Base-by-base conservation (phyloP, 2,329 filamentous ascomycete species). In the Aureobasidium sp. region DNA sequence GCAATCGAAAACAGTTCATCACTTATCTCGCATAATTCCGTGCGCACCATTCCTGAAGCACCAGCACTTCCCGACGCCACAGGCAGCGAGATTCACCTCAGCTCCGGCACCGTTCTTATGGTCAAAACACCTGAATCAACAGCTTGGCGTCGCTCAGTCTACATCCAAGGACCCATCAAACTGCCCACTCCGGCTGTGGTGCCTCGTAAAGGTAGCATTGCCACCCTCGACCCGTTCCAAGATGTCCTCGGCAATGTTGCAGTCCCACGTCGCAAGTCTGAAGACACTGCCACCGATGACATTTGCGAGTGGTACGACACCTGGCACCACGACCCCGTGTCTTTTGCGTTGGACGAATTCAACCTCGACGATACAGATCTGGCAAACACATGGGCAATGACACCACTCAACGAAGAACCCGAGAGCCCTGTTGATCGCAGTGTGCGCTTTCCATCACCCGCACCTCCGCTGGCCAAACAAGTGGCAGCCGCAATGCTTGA, bases 251-350 rank as follows among this genome's bases (percentile, higher is more conserved):
- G n/a, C 44, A 46, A 36, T n/a, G 23, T 15, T 4, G 70, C 67
- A 15, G 66, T 72, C 32, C 69, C 68, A 6, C 65, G 72, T 44
- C 64, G 72, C 34, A 61, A 69, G 7, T 72, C 70, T 52, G 73
- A 75, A 58, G 72, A 75, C 62, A 68, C 67, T 0, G 68, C 69
- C 6, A 64, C 74, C 20, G 76, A 79, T 26, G 71, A 74, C 32
- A 70, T 78, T n/a, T 74, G 75, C 52, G 70, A 71, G 46, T 79
- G 73, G 67, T 77, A 79, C 55, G 71, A 75, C 26, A 70, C 70
- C 3, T 73, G 78, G 51, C 72, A 72, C 15, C 69, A 77, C n/a
- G 69, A 70, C 5, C 1, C 50, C 2, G 47, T 53, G 3, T 36
- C 41, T 10, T 62, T 53, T 23, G 59, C 59, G 0, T 8, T 9